Evolutionary conservation across 2,329 filamentous ascomycete species (phyloP).

Genomic region (Fusarium brevicatenulatum): DNA sequence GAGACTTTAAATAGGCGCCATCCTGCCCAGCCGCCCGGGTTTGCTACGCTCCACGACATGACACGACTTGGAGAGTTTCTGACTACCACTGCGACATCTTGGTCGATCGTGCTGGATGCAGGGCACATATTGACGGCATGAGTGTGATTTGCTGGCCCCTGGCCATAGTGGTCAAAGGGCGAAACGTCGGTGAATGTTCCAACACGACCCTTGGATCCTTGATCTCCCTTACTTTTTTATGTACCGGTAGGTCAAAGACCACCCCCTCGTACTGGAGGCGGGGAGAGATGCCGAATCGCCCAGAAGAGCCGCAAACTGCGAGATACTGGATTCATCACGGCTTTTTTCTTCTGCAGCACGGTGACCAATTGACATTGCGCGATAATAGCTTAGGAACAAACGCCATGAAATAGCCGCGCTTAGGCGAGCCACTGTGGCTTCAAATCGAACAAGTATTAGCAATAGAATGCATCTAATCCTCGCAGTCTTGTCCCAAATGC

Average conservation of each 20-base stretch:
- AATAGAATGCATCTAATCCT: slow-evolving; percentile 32
- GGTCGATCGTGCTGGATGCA: not conserved
- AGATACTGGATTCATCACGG: not conserved
- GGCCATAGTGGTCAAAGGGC: not conserved
- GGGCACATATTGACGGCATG: slow-evolving; percentile 8
- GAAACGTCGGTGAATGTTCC: slow-evolving; percentile 12
- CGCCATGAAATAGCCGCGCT: slow-evolving; percentile 30
- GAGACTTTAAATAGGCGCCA: not conserved
- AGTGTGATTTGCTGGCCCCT: slow-evolving; percentile 2
- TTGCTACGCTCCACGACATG: slow-evolving; percentile 1
- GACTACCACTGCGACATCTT: not conserved
- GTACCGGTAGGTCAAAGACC: not conserved
- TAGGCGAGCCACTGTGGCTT: slow-evolving; percentile 27
- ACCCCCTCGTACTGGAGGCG: not conserved
- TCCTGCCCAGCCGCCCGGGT: slow-evolving; percentile 9
- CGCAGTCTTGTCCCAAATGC: slow-evolving; percentile 23
- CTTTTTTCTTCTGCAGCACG: not conserved
- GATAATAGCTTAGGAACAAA: not conserved
- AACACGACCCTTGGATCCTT: slow-evolving; percentile 6
- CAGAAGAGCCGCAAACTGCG: not conserved
- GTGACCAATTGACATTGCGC: not conserved
- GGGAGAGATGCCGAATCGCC: not conserved
- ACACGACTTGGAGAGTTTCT: not conserved
- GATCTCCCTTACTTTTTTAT: not conserved
- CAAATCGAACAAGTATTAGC: slow-evolving; percentile 37